Evolutionary conservation across 2,329 filamentous ascomycete genomes (phyloP), one percentile per base, ranked within the genome.

Genomic region (Teratosphaeria zuluensis): DNA sequence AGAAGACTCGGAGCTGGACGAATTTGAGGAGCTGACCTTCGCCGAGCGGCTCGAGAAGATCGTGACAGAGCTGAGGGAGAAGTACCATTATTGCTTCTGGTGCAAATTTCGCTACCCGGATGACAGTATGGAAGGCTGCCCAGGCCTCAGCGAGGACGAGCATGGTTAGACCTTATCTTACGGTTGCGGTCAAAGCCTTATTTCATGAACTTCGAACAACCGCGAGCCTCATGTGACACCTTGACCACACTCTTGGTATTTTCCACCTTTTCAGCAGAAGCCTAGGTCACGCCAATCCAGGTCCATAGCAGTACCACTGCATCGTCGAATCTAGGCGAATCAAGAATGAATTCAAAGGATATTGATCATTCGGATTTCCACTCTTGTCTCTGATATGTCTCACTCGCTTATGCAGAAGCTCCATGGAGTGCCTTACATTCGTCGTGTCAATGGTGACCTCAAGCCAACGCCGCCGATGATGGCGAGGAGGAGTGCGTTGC

Each of bases 41-140:
- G 76, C 76, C 1, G 87, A 95, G 66, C 83, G 84, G 64, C 74
- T 97, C 62, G 75, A 77, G 8, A 83, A 78, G 65, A 73, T 95
- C 14, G 80, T 96, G 9, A 72, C 76, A 19, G 85, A 89, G 73
- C 73, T 99, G 57, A 82, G 94, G 42, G 78, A 84, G 54, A 81
- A 82, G 68, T 84, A 90, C 68, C 75, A 80, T 52, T 99, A 99
- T 71, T 99, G 94, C 76, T 96, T 96, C 71, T 99, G 92, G 89
- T 99, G 94, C 75, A 97, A 96, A 72, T 88, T 82, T 73, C 78
- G 78, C 56, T 99, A 96, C 71, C 82, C 85, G 0, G 85, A 90
- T 68, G 77, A 76, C 38, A 74, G 77, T 38, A 86, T 96, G 87
- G 90, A 94, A 12, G 92, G 89, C 0, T 99, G 94, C 78, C 92